Conservation (phyloP, 2,329 filamentous ascomycete genomes). For the Mollisiaceae sp. region DNA sequence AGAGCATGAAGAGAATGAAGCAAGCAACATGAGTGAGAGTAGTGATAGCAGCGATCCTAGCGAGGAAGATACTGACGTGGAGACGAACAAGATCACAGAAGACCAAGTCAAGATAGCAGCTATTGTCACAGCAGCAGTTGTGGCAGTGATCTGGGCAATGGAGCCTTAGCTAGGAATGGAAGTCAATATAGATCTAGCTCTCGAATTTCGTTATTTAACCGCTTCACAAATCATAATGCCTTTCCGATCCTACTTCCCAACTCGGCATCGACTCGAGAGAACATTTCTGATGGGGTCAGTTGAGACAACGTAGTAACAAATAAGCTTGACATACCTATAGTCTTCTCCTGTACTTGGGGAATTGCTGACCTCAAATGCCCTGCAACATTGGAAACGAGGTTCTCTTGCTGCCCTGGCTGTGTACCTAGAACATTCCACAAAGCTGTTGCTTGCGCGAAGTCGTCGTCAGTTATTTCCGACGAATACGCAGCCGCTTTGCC, state of each 20-base stretch:
- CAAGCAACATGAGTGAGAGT: background rate
- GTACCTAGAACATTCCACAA: slow-evolving; percentile 46
- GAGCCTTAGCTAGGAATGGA: background rate
- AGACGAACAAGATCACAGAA: background rate
- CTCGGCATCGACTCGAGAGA: slow-evolving; percentile 56
- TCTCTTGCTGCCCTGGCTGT: slow-evolving; percentile 61
- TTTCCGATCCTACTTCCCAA: slow-evolving; percentile 57
- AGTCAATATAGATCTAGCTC: background rate
- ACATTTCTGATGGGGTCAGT: slow-evolving; percentile 51
- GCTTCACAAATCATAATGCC: slow-evolving; percentile 32
- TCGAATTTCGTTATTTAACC: background rate
- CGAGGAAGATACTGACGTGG: background rate
- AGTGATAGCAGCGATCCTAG: background rate
- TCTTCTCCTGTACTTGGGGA: slow-evolving; percentile 47
- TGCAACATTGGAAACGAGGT: slow-evolving; percentile 64
- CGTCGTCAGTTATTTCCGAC: slow-evolving; percentile 41
- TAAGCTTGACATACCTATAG: slow-evolving; percentile 55
- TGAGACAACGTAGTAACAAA: background rate
- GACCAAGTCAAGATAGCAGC: background rate
- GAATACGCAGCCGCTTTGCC: slow-evolving; percentile 50
- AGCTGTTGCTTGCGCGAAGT: slow-evolving; percentile 42
- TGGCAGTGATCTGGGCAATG: background rate
- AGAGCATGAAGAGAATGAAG: too few relatives aligned
- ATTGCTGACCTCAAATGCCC: slow-evolving; percentile 59
- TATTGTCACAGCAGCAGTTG: background rate